Evolutionary conservation across 306 rosid genomes (phyloP), one percentile per base, ranked within the genome.

Genomic region (Cicer chorassanicum): DNA sequence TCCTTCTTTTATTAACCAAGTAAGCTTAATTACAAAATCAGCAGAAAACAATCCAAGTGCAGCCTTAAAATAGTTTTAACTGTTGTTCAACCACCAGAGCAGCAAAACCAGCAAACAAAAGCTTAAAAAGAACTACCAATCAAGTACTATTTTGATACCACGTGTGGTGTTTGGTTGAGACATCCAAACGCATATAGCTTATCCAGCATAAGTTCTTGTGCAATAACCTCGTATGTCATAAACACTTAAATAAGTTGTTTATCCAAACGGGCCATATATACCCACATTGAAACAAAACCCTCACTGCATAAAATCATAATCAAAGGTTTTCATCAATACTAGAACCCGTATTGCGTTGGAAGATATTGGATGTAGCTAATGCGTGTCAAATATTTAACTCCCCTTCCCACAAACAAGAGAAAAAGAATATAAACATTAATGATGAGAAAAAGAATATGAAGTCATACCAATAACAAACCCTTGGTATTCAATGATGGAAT

Each of bases 401-500:
- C 40, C 14, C n/a, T 39, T 44, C 6, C 49, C 48, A 8, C 61
- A 14, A 36, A 45, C 0, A n/a, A 45, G n/a, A 59, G 16, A 10
- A 19, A 44, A 12, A 60, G 12, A 51, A 21, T 45, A 29, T 39
- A 75, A 50, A 60, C 12, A 61, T 21, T 38, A 56, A 40, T 9
- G n/a, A 74, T 62, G 65, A 56, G 73, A 70, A 71, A 8, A 18
- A 75, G 57, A 53, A 13, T 18, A 57, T 43, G 70, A 72, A 69
- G 43, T 21, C 88, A 59, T 88, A 93, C 98, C 98, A 6, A 93
- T 89, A 46, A 80, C 81, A 54, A 94, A 91, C 16, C 96, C 96
- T 24, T 88, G 78, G 74, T 87, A 94, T 72, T 94, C 96, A 69
- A 94, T 91, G 79, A 89, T 9, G 53, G 98, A 94, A 75, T 94